A percentile compares a stretch with the other conserved stretches of the same genome.
phyloP scores from a whole-genome alignment of 2,329 filamentous ascomycete species.

The Allantophomopsis lycopodina region DNA sequence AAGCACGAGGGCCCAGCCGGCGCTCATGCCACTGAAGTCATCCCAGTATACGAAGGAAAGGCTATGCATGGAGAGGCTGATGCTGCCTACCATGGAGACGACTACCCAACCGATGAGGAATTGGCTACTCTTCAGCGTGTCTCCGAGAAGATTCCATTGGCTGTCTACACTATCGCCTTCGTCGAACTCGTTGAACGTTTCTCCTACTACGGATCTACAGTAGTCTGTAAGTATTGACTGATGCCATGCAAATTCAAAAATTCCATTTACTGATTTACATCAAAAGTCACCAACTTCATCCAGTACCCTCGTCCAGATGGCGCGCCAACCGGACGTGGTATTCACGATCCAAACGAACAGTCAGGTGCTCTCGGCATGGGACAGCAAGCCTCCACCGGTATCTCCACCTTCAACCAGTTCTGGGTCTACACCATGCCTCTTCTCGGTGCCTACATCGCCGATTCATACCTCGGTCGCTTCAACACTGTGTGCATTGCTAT shows the following conservation, averaged over 20 bases:
- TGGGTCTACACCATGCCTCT: conserved; percentile 28
- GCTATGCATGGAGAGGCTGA: no score
- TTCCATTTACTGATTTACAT: conserved; percentile 6
- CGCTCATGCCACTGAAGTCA: no score
- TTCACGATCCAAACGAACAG: conserved; percentile 11
- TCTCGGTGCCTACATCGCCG: conserved; percentile 37
- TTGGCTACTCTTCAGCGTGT: neutral
- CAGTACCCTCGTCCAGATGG: conserved; percentile 27
- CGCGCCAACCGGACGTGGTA: conserved; percentile 27
- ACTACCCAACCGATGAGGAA: neutral
- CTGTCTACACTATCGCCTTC: conserved; percentile 36
- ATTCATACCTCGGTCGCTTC: conserved; percentile 43
- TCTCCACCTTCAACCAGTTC: conserved; percentile 31
- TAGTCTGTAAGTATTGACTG: conserved; percentile 33
- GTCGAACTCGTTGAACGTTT: conserved; percentile 52
- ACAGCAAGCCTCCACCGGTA: conserved; percentile 30
- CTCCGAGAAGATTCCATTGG: conserved; percentile 18
- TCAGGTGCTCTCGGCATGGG: conserved; percentile 28
- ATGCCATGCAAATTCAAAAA: neutral
- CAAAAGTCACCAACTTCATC: conserved; percentile 32
- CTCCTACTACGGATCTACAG: conserved; percentile 48
- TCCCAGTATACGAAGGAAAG: no score
- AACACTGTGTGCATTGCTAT: conserved; percentile 35
- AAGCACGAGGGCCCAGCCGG: no score
- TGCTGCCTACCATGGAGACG: no score